Percentiles rank a stretch among this genome's conserved stretches.
phyloP scores from a whole-genome alignment of 257 asterid genomes.

The Anisodus tanguticus region DNA sequence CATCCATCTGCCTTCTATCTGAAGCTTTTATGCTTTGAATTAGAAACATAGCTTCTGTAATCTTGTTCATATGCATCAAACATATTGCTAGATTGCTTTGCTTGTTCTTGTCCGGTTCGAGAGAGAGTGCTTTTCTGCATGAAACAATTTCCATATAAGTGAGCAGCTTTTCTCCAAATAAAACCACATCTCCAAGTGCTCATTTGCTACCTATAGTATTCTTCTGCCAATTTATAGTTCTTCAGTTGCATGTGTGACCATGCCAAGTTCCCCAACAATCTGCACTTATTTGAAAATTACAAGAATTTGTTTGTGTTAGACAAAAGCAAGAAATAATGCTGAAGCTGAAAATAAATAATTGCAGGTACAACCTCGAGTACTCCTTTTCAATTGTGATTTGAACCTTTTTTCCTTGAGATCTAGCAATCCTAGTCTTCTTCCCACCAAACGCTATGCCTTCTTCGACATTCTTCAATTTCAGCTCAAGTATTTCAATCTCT shows the following conservation, averaged over 20 bases:
- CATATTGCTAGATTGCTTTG: slow-evolving; percentile 91
- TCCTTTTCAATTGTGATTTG: slow-evolving; percentile 80
- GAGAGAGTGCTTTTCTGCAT: slow-evolving; percentile 83
- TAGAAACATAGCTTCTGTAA: slow-evolving; percentile 79
- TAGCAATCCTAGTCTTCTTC: slow-evolving; percentile 72
- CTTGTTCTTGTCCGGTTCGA: slow-evolving; percentile 79
- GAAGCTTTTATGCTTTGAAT: slow-evolving; percentile 64
- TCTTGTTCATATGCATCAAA: slow-evolving; percentile 77
- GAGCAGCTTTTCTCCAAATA: neutral
- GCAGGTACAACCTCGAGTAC: slow-evolving; percentile 65
- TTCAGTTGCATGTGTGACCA: slow-evolving; percentile 85
- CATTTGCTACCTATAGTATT: slow-evolving; percentile 63
- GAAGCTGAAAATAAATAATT: neutral
- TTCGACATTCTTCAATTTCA: slow-evolving; percentile 71
- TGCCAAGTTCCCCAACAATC: slow-evolving; percentile 91
- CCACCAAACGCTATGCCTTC: slow-evolving; percentile 73
- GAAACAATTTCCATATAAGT: neutral
- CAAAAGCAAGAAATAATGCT: neutral
- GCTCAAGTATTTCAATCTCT: slow-evolving; percentile 66
- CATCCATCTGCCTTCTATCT: slow-evolving; percentile 52
- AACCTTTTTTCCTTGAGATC: slow-evolving; percentile 86
- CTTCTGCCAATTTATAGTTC: slow-evolving; percentile 79
- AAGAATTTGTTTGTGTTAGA: neutral
- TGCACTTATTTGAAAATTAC: slow-evolving; percentile 33
- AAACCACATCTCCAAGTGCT: neutral